Evolutionary conservation across 1,284 basidiomycete genomes (phyloP), one percentile per base, ranked within the genome.

Genomic region (Papiliotrema flavescens): DNA sequence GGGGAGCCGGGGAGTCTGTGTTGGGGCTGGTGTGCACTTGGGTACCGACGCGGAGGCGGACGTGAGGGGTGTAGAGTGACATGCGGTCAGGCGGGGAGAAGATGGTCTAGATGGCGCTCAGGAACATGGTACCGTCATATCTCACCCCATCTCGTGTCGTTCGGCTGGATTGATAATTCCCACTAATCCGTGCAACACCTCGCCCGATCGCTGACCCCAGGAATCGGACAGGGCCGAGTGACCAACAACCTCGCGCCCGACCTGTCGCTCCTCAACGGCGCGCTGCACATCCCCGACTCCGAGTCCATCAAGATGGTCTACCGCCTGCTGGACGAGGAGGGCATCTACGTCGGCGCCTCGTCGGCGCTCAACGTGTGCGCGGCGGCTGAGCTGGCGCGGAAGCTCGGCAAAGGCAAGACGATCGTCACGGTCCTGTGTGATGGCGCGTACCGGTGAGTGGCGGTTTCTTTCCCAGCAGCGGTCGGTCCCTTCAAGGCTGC

Each of bases 321-420:
- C 76, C 85, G 92, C 53, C 79, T 98, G 36, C 80, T 98, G 41
- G 89, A 97, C 73, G 84, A 87, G 44, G 96, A 98, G 74, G 96
- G 96, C 1, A 72, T 99, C 36, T 98, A 98, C 78, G 79, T 99
- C 47, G 96, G 96, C n/a, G 94, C 94, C 2, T 94, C 89, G 60
- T 89, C 91, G 1, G 93, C 96, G 2, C 78, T 98, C 59, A 99
- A 99, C 73, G 92, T 98, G 22, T 93, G 92, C 35, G 92, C 95
- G 15, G 94, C 95, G 0, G 84, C 85, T 20, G 87, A 96, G 73
- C 82, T 98, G 49, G 95, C 92, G 0, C 80, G 85, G 69, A 86
- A 86, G 69, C 81, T 98, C 14, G 94, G 92, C 23, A 77, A 70
- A 77, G 70, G 92, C 34, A 89, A 86, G 43, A 91, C 82, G 11